phyloP scores from a whole-genome alignment of 108 stramenopile genomes.

The Fistulifera pelliculosa region DNA sequence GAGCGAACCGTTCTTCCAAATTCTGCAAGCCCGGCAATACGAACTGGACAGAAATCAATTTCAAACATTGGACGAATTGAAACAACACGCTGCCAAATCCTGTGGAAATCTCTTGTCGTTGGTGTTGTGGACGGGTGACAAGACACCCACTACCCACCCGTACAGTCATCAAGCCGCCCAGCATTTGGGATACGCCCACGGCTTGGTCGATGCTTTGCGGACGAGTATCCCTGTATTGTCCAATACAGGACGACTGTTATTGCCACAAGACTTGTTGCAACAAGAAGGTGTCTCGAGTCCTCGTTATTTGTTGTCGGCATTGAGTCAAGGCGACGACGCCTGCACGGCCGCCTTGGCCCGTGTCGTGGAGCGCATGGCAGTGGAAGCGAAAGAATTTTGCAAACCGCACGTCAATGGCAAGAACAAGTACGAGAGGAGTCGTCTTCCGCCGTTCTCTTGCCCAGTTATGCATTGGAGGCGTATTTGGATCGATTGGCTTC shows the following conservation, averaged over 20 bases:
- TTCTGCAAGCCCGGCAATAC: conserved; percentile 12
- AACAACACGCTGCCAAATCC: conserved; percentile 13
- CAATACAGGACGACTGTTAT: conserved; percentile 20
- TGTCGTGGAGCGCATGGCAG: conserved; percentile 16
- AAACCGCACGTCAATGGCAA: conserved; percentile 12
- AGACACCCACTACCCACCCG: neutral
- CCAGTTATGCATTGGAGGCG: conserved; percentile 18
- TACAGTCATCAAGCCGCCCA: conserved; percentile 12
- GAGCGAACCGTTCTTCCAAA: conserved; percentile 13
- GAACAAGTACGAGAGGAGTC: neutral
- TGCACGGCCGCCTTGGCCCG: conserved; percentile 9
- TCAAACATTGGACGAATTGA: conserved; percentile 7
- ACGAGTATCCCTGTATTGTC: conserved; percentile 15
- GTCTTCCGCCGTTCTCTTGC: conserved; percentile 9
- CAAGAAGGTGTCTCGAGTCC: conserved; percentile 23
- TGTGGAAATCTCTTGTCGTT: conserved; percentile 19
- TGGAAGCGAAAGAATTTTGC: conserved; percentile 9
- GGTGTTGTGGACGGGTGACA: conserved; percentile 13
- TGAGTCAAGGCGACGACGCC: conserved; percentile 21
- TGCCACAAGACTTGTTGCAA: conserved; percentile 22
- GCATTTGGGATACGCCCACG: conserved; percentile 18
- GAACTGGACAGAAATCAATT: conserved; percentile 23
- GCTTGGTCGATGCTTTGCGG: conserved; percentile 22
- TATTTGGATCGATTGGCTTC: conserved; percentile 20
- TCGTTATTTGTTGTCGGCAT: conserved; percentile 21